These are phyloP conservation scores for Aspergillus sergii DNA, from an alignment of 2,329 filamentous ascomycete genomes.

Conservation along the genomic window DNA sequence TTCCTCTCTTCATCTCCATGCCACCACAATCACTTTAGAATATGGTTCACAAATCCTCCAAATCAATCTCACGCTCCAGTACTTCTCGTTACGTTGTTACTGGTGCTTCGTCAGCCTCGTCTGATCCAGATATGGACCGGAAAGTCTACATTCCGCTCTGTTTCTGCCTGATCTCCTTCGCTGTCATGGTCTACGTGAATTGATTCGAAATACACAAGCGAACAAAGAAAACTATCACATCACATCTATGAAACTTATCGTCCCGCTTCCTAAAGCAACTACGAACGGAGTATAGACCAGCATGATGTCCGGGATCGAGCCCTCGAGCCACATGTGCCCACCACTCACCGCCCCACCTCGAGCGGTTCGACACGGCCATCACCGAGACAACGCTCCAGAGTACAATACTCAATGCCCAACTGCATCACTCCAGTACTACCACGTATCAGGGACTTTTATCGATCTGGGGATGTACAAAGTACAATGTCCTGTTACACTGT, in stretches of 20 bases:
- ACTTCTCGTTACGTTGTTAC: conserved; percentile 15
- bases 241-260: neutral
- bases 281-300: neutral
- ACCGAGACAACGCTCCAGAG: neutral
- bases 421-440: neutral
- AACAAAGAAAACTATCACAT: neutral
- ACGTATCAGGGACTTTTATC: neutral
- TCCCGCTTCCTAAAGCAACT: neutral
- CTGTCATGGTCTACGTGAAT: conserved; percentile 39
- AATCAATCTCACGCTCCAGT: conserved; percentile 16
- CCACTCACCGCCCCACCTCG: conserved; percentile 1
- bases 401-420: neutral
- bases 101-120: conserved; percentile 11
- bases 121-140: conserved; percentile 33
- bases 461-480: neutral
- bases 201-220: conserved; percentile 16
- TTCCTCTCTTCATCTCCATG: conserved; percentile 1
- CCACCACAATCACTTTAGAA: conserved; percentile 1
- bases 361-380: neutral
- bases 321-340: neutral
- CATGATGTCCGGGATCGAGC: neutral
- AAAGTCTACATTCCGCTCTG: conserved; percentile 40
- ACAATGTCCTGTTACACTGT: neutral
- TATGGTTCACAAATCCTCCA: conserved; percentile 22
- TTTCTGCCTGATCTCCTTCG: conserved; percentile 41